Conservation (phyloP, 2,329 filamentous ascomycete genomes). For the Cladorrhinum sp. region DNA sequence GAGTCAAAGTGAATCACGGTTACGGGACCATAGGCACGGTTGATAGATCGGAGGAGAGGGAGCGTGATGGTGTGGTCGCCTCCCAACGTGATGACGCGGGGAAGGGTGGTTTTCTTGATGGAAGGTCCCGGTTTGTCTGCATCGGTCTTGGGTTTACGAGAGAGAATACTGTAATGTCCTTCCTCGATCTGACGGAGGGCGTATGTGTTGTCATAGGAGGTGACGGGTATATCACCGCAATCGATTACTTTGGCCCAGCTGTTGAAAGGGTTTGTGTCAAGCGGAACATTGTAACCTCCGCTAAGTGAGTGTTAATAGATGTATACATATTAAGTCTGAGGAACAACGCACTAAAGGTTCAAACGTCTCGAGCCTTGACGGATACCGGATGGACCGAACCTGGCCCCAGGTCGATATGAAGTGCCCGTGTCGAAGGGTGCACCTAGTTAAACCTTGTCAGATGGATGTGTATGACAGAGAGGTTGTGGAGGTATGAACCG, state of each 20-base stretch:
- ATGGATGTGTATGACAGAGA: neutral
- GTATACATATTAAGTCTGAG: constrained; percentile 38
- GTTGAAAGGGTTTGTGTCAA: constrained; percentile 76
- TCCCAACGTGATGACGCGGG: constrained; percentile 74
- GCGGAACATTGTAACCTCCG: constrained; percentile 81
- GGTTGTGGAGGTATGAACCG: constrained; percentile 43
- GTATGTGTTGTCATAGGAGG: constrained; percentile 78
- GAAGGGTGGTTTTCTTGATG: constrained; percentile 71
- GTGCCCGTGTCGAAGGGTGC: constrained; percentile 85
- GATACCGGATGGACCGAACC: constrained; percentile 81
- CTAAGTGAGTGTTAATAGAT: constrained; percentile 44
- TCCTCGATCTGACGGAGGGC: constrained; percentile 83
- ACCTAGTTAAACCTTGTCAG: neutral
- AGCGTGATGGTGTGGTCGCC: constrained; percentile 63
- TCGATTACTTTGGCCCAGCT: constrained; percentile 78
- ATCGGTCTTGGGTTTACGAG: constrained; percentile 66
- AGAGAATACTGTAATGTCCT: constrained; percentile 73
- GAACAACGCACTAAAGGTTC: constrained; percentile 72
- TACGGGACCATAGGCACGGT: constrained; percentile 58
- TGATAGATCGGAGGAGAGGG: constrained; percentile 57
- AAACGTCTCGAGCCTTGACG: constrained; percentile 81
- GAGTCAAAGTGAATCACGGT: constrained; percentile 63
- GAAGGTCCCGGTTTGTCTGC: constrained; percentile 65
- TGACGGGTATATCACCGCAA: constrained; percentile 82
- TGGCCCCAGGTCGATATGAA: constrained; percentile 77